A percentile compares a stretch with the other conserved stretches of the same genome.
phyloP scores from a whole-genome alignment of 257 asterid genomes.

The Lavandula angustifolia region DNA sequence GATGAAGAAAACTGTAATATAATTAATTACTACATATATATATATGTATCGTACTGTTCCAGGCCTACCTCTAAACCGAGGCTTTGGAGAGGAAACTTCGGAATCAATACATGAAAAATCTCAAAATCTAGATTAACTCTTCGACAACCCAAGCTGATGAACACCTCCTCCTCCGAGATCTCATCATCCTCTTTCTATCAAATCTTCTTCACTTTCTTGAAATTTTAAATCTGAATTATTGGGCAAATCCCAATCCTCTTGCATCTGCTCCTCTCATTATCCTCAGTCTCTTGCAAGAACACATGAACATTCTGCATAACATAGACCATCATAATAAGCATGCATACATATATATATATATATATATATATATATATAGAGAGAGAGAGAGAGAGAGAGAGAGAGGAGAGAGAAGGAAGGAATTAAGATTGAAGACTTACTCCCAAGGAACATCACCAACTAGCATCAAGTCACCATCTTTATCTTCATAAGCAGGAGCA shows the following conservation, averaged over 20 bases:
- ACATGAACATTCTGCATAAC: conserved; percentile 58
- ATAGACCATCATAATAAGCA: conserved; percentile 5
- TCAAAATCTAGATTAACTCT: no score
- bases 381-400: background rate
- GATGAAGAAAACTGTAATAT: no score
- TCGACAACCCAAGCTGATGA: no score
- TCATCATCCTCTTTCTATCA: no score
- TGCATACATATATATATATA: background rate
- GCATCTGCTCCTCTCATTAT: conserved; percentile 67
- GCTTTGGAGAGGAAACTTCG: no score
- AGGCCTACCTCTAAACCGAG: no score
- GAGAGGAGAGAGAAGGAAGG: conserved; percentile 15
- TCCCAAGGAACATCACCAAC: conserved; percentile 78
- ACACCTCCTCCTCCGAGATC: no score
- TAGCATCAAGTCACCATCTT: conserved; percentile 75
- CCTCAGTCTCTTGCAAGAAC: conserved; percentile 65
- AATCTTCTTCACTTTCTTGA: no score
- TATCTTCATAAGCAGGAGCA: conserved; percentile 71
- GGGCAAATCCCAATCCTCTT: conserved; percentile 40
- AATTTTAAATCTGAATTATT: no score
- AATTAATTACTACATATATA: no score
- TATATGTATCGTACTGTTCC: no score
- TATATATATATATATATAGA: background rate
- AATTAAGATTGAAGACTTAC: conserved; percentile 33
- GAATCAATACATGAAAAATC: no score